phyloP scores from a whole-genome alignment of 371 early-diverging fungal genomes.

The Zychaea mexicana region DNA sequence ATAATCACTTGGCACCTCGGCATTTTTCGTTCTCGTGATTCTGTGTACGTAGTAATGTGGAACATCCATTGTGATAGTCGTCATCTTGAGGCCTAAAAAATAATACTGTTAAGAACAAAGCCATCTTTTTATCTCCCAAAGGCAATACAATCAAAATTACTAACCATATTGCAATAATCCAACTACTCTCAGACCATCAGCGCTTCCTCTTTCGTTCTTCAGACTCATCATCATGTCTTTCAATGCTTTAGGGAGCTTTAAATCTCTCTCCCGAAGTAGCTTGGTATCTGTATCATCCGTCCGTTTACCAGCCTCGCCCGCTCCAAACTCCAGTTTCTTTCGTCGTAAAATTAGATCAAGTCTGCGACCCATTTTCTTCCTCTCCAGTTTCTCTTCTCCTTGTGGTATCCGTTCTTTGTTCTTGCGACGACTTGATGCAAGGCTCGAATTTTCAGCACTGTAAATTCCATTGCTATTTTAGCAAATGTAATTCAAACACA shows the following conservation, averaged over 20 bases:
- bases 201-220: not conserved
- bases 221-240: conserved; percentile 3
- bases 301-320: not conserved
- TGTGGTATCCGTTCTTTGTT: not conserved
- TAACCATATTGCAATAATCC: conserved; percentile 5
- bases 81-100: not conserved
- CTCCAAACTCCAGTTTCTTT: not conserved
- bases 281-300: not conserved
- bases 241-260: conserved; percentile 2
- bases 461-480: not conserved
- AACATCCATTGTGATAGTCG: not conserved
- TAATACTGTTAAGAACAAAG: not conserved
- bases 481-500: not conserved
- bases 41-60: not conserved
- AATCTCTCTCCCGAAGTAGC: not conserved
- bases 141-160: not conserved
- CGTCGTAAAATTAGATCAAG: not conserved
- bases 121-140: not conserved
- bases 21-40: not conserved
- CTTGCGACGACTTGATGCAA: not conserved
- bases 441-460: not conserved
- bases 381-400: not conserved
- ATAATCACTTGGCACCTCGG: not conserved
- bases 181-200: not conserved
- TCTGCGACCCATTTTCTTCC: not conserved